Percentiles rank a stretch among this genome's conserved stretches.
Conservation (phyloP, 257 asterid genomes). For the Scutellaria minor region DNA sequence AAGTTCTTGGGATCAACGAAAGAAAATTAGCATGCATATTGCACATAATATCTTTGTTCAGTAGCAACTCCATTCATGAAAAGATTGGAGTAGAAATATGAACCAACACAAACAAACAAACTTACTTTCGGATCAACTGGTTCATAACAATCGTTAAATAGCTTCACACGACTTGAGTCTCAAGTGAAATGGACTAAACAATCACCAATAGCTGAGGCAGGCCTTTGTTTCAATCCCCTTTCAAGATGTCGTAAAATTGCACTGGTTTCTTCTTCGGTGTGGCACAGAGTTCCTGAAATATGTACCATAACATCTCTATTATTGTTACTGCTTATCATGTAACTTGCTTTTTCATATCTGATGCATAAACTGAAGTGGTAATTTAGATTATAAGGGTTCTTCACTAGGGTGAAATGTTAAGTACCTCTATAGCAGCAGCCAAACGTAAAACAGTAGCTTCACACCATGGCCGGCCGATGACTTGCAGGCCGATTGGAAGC, state of each 20-base stretch:
- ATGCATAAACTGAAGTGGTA: background rate
- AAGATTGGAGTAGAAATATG: background rate
- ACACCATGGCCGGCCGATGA: constrained; percentile 96
- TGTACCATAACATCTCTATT: no score
- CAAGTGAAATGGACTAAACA: background rate
- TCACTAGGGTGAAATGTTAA: background rate
- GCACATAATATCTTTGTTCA: background rate
- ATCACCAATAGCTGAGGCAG: constrained; percentile 1
- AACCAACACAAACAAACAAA: background rate
- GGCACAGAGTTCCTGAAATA: constrained; percentile 69
- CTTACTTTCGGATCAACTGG: background rate
- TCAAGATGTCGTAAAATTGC: constrained; percentile 74
- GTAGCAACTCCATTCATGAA: background rate
- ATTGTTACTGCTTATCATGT: background rate
- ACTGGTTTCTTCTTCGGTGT: constrained; percentile 74
- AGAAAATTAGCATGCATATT: background rate
- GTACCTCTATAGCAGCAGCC: constrained; percentile 89
- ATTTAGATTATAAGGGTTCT: constrained; percentile 8
- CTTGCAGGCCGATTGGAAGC: constrained; percentile 91
- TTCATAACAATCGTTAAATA: constrained; percentile 4
- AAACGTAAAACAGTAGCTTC: constrained; percentile 89
- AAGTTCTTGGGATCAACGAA: background rate
- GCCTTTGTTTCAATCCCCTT: constrained; percentile 52
- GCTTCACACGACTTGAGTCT: constrained; percentile 6
- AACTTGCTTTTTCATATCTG: background rate